phyloP scores from a whole-genome alignment of 208 protist genomes.

The Wallacemonas rigidus region DNA sequence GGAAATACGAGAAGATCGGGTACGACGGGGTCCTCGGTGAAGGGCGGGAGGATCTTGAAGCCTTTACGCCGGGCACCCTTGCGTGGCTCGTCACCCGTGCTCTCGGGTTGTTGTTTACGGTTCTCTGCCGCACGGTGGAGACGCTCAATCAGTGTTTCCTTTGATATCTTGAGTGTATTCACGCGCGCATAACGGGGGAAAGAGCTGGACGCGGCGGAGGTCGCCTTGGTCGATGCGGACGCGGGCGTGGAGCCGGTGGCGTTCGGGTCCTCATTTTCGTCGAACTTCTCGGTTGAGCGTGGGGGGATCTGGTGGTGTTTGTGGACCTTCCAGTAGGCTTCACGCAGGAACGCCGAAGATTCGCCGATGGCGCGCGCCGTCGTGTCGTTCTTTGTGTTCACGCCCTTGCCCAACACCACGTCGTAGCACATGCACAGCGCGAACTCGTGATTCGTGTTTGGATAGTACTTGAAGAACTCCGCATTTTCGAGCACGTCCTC shows the following conservation, averaged over 20 bases:
- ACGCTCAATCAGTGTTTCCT: slow-evolving; percentile 65
- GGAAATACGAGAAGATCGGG: slow-evolving; percentile 87
- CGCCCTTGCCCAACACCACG: slow-evolving; percentile 81
- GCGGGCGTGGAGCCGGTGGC: neutral
- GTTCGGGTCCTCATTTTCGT: slow-evolving; percentile 27
- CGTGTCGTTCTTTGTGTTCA: slow-evolving; percentile 83
- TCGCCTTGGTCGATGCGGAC: slow-evolving; percentile 4
- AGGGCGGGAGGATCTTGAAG: slow-evolving; percentile 43
- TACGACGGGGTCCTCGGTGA: slow-evolving; percentile 72
- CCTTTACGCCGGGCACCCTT: slow-evolving; percentile 18
- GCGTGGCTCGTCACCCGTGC: neutral
- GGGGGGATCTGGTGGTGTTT: slow-evolving; percentile 83
- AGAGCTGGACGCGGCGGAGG: slow-evolving; percentile 11
- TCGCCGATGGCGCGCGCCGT: slow-evolving; percentile 76
- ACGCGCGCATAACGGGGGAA: slow-evolving; percentile 85
- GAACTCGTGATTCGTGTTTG: slow-evolving; percentile 62
- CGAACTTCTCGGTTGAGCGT: slow-evolving; percentile 40
- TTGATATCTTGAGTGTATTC: slow-evolving; percentile 86
- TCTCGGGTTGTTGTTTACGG: slow-evolving; percentile 17
- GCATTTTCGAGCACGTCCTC: slow-evolving; percentile 79
- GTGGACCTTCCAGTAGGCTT: slow-evolving; percentile 76
- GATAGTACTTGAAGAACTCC: slow-evolving; percentile 88
- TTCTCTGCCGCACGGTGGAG: slow-evolving; percentile 44
- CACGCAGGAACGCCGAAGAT: slow-evolving; percentile 71
- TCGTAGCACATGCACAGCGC: slow-evolving; percentile 90